Conservation (phyloP, 148 eudicot genomes). For the Nepenthes gracilis region DNA sequence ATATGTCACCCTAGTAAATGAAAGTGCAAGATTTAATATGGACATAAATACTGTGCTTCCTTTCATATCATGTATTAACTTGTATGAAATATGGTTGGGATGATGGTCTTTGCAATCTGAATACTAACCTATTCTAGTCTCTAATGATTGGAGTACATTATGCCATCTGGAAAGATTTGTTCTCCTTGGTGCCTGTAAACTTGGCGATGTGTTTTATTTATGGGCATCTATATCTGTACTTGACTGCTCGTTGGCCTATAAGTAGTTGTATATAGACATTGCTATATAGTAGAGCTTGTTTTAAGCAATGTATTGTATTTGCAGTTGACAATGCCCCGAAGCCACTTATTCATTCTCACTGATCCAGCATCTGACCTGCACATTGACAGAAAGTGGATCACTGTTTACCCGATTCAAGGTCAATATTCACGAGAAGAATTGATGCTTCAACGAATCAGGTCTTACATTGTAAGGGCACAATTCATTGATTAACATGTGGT, state of each 20-base stretch:
- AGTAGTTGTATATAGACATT: background rate
- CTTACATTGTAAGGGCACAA: slow-evolving; percentile 93
- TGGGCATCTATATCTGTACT: background rate
- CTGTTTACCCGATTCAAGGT: slow-evolving; percentile 70
- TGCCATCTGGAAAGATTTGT: no score
- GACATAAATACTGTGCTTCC: background rate
- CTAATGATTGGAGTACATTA: no score
- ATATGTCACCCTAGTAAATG: no score
- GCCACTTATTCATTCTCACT: slow-evolving; percentile 63
- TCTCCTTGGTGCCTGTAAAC: no score
- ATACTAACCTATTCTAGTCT: no score
- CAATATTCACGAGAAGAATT: slow-evolving; percentile 95
- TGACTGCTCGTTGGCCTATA: background rate
- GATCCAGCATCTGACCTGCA: slow-evolving; percentile 73
- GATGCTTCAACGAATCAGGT: slow-evolving; percentile 99
- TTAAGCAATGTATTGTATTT: slow-evolving; percentile 7
- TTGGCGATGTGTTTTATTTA: background rate
- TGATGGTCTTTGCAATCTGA: background rate
- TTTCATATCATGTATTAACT: background rate
- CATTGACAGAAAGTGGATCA: slow-evolving; percentile 49
- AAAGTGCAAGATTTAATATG: background rate
- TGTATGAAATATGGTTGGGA: background rate
- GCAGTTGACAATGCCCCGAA: slow-evolving; percentile 74
- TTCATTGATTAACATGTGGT: slow-evolving; percentile 16
- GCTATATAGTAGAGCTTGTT: background rate